Base-by-base conservation (phyloP, 148 eudicot genomes). In the Camellia sinensis region DNA sequence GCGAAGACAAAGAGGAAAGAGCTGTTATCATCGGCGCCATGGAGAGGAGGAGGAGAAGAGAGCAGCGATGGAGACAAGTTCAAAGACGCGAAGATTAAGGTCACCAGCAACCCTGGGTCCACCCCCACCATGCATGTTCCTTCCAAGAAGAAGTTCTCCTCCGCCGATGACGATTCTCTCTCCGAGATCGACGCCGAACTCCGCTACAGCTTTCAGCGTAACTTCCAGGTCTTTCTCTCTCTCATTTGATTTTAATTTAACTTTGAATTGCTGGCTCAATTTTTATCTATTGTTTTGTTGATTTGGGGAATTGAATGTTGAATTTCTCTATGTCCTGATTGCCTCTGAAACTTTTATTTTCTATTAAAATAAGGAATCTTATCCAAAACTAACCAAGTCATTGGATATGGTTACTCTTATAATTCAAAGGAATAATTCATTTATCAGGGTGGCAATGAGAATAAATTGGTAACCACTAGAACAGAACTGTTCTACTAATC, bases 61-160 rank as follows among this genome's bases (percentile, higher is more conserved):
- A 44, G 45, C 43, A 29, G 71, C 3, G 80, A 84, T 0, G 79
- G 79, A 0, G 90, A 92, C 12, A 88, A 93, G 72, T 93, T 95
- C 87, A 79, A 87, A 73, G 97, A 91, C 80, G 97, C 92, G 0
- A 93, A 87, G 76, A 78, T 93, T 19, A 93, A 88, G 77, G 92
- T 87, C 44, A 95, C 91, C 29, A 86, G 67, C 22, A 81, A 91
- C 65, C 91, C 97, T 0, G 97, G 92, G 6, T 4, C 84, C 19
- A 88, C 88, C 8, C 83, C 98, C 29, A 95, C 93, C 45, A 95
- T 95, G 97, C 89, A 95, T 81, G 93, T 92, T 68, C 98, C 97
- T 21, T 72, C 87, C 19, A 92, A 92, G 85, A 84, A 75, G 74
- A 71, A 78, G 40, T 62, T 18, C 73, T 75, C 69, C 19, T 74